Conservation (phyloP, 192 early-diverging fungal species). For the Dissophora ornata region DNA sequence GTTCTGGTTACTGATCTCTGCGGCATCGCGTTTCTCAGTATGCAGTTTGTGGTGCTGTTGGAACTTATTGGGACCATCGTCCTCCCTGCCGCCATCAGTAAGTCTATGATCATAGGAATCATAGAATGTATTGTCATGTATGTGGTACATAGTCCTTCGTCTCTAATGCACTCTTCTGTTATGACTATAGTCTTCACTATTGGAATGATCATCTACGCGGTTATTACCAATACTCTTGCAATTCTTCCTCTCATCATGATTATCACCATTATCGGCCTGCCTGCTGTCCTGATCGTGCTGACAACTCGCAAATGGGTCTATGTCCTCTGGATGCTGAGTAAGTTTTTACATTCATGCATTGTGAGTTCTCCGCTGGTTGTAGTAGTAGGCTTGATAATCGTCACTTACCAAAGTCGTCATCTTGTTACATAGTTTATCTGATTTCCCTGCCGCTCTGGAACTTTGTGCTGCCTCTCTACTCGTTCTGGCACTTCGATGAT, state of each 20-base stretch:
- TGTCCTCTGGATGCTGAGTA: constrained; percentile 79
- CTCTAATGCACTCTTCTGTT: too few species aligned
- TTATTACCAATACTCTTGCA: constrained; percentile 42
- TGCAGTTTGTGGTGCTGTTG: constrained; percentile 82
- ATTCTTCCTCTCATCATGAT: constrained; percentile 76
- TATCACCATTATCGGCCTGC: constrained; percentile 71
- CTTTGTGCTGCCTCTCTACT: constrained; percentile 89
- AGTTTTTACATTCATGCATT: neutral
- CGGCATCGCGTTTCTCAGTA: constrained; percentile 90
- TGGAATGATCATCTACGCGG: constrained; percentile 66
- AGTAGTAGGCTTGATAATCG: too few species aligned
- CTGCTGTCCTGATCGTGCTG: constrained; percentile 78
- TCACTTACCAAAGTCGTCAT: neutral
- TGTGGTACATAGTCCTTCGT: too few species aligned
- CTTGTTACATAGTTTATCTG: constrained; percentile 69
- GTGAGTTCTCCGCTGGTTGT: neutral
- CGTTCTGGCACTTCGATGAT: constrained; percentile 96
- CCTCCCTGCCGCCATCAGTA: constrained; percentile 70
- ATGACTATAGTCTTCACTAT: constrained; percentile 51
- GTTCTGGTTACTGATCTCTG: constrained; percentile 90
- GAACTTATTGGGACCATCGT: constrained; percentile 81
- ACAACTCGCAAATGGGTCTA: constrained; percentile 77
- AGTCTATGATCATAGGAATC: too few species aligned
- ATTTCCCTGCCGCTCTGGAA: constrained; percentile 94
- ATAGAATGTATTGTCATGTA: too few species aligned